phyloP scores from a whole-genome alignment of 2,329 filamentous ascomycete genomes.

The Monilinia polystroma region DNA sequence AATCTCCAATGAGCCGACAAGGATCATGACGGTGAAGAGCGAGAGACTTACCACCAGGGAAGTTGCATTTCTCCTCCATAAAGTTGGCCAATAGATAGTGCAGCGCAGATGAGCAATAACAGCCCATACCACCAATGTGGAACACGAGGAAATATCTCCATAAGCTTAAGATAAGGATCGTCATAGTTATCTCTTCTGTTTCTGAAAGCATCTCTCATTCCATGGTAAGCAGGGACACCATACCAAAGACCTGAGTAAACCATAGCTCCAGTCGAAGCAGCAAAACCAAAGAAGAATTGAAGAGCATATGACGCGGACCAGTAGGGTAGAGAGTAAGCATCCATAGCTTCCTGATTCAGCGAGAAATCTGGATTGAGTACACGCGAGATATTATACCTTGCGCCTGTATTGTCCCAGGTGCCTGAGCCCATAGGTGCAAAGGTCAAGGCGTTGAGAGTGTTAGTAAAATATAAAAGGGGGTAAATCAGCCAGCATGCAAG shows the following conservation, averaged over 20 bases:
- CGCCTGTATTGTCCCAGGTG: constrained; percentile 64
- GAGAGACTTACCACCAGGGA: constrained; percentile 31
- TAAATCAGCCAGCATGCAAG: constrained; percentile 40
- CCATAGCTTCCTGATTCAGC: constrained; percentile 32
- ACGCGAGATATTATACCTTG: constrained; percentile 60
- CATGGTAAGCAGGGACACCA: constrained; percentile 42
- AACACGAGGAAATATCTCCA: constrained; percentile 51
- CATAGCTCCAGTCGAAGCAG: constrained; percentile 46
- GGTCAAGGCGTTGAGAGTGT: constrained; percentile 44
- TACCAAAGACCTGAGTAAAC: constrained; percentile 46
- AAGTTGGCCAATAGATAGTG: constrained; percentile 43
- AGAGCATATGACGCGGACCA: constrained; percentile 44
- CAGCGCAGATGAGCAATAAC: constrained; percentile 45
- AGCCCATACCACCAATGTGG: constrained; percentile 61
- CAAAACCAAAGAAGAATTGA: constrained; percentile 48
- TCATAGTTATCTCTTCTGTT: constrained; percentile 26
- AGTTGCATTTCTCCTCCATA: constrained; percentile 57
- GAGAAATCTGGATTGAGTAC: constrained; percentile 53
- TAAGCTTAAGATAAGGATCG: constrained; percentile 47
- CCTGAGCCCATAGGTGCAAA: constrained; percentile 47
- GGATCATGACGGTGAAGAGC: rapidly evolving
- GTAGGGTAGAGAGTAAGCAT: constrained; percentile 15
- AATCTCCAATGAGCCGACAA: not conserved
- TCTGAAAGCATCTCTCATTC: constrained; percentile 32
- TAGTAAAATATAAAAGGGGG: constrained; percentile 45